Evolutionary conservation across 805 yeast genomes (phyloP).

Genomic region (Nakazawaea siamensis): DNA sequence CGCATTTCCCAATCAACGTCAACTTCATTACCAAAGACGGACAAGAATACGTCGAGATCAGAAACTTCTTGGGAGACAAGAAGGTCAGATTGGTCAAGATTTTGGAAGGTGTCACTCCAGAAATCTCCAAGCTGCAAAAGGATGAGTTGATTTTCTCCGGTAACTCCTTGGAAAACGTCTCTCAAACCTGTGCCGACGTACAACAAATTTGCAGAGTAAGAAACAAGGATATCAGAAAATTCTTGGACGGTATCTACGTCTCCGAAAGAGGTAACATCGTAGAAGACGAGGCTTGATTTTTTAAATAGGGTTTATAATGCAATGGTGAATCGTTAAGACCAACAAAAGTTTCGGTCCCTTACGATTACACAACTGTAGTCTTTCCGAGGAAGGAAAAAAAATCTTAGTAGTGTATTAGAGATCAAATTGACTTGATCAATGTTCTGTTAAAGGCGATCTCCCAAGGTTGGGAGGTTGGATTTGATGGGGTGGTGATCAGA

Average conservation of each 20-base stretch:
- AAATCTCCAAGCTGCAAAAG: conserved; percentile 77
- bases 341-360: too few species aligned
- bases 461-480: too few species aligned
- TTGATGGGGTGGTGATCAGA: too few species aligned
- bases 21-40: conserved; percentile 80
- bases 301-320: too few species aligned
- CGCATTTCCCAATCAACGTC: conserved; percentile 99
- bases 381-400: too few species aligned
- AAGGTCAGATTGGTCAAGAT: conserved; percentile 84
- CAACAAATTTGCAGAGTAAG: conserved; percentile 98
- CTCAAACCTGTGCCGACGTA: conserved; percentile 97
- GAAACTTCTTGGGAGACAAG: conserved; percentile 99
- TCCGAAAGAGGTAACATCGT: conserved; percentile 88
- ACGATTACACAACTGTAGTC: too few species aligned
- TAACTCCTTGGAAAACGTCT: conserved; percentile 95
- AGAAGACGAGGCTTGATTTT: conserved; percentile 57
- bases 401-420: too few species aligned
- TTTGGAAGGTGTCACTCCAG: conserved; percentile 83
- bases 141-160: conserved; percentile 92
- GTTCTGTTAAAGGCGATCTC: too few species aligned
- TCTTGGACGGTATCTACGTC: conserved; percentile 99
- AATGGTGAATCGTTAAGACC: too few species aligned
- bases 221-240: conserved; percentile 99
- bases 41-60: conserved; percentile 76
- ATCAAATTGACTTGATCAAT: too few species aligned